Conservation (phyloP, 345 rosid genomes). For the Boechera retrofracta region DNA sequence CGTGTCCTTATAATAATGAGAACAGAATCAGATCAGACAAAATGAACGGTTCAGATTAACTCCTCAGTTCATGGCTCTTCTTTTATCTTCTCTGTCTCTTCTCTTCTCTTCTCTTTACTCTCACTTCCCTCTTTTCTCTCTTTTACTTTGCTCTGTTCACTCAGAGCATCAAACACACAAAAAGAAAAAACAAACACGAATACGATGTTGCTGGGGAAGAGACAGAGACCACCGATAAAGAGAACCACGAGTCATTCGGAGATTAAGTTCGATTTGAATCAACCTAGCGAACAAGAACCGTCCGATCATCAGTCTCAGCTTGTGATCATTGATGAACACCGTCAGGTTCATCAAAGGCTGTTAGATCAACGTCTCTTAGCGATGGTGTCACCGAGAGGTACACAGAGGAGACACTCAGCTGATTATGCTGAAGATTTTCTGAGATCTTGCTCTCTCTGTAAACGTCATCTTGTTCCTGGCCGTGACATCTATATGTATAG, state of each 20-base stretch:
- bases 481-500: slow-evolving; percentile 91
- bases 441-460: slow-evolving; percentile 73
- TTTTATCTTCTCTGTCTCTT: slow-evolving; percentile 50
- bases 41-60: slow-evolving; percentile 58
- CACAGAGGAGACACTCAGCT: slow-evolving; percentile 51
- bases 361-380: slow-evolving; percentile 57
- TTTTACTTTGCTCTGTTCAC: slow-evolving; percentile 31
- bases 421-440: slow-evolving; percentile 60
- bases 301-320: slow-evolving; percentile 42
- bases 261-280: slow-evolving; percentile 55
- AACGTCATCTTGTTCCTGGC: slow-evolving; percentile 69
- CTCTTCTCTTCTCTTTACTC: slow-evolving; percentile 50
- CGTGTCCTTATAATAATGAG: slow-evolving; percentile 18
- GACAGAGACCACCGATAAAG: slow-evolving; percentile 68
- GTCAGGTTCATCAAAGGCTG: slow-evolving; percentile 28
- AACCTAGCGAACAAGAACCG: slow-evolving; percentile 44
- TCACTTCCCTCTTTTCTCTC: slow-evolving; percentile 36
- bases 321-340: slow-evolving; percentile 28
- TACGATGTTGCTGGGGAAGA: slow-evolving; percentile 78
- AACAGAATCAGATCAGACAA: slow-evolving; percentile 31
- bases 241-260: slow-evolving; percentile 74
- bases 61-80: slow-evolving; percentile 64
- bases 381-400: slow-evolving; percentile 52
- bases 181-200: neutral
- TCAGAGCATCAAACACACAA: neutral